Evolutionary conservation across 2,329 filamentous ascomycete genomes (phyloP), one percentile per base, ranked within the genome.

Genomic region (Aspergillus spinulosporus): DNA sequence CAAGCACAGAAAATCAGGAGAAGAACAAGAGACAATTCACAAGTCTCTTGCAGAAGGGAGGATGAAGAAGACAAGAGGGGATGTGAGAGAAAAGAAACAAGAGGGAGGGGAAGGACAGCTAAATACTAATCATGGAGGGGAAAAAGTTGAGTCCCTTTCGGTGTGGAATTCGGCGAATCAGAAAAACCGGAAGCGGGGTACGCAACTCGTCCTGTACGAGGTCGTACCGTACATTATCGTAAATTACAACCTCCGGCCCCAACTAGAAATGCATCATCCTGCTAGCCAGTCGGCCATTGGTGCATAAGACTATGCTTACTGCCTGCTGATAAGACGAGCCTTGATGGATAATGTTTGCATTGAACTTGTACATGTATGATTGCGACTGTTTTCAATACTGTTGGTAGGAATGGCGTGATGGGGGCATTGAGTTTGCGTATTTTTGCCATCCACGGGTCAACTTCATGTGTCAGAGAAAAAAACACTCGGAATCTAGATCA

Each of bases 51-150:
- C 48, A 58, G 45, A 56, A 49, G 57, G 54, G 53, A 56, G 37
- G 55, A 49, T 51, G 54, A 49, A 62, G 64, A 66, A 60, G 59
- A 62, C 21, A 21, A 64, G 61, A 64, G 60, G 65, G 66, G 66
- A 53, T 32, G 59, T 51, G 42, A 56, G 55, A 62, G 52, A 55
- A 62, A 53, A 49, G 29, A 53, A 39, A 28, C 42, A 49, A 49
- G 32, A 14, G 42, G 51, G 48, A 45, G 48, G 47, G 31, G 51
- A 32, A 39, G 26, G 45, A 39, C 40, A 37, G 47, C 21, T 45
- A 56, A 46, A 52, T 39, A 49, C 51, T 43, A 49, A 40, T 21
- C 21, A 59, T 52, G 48, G 54, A 57, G 49, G 57, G 53, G 58
- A 40, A 55, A 52, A 46, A 52, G 50, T 52, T 43, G 46, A 52